These are phyloP conservation scores for Xerocomellus amylosporus DNA, from an alignment of 768 basidiomycete species.

Conservation along the genomic window DNA sequence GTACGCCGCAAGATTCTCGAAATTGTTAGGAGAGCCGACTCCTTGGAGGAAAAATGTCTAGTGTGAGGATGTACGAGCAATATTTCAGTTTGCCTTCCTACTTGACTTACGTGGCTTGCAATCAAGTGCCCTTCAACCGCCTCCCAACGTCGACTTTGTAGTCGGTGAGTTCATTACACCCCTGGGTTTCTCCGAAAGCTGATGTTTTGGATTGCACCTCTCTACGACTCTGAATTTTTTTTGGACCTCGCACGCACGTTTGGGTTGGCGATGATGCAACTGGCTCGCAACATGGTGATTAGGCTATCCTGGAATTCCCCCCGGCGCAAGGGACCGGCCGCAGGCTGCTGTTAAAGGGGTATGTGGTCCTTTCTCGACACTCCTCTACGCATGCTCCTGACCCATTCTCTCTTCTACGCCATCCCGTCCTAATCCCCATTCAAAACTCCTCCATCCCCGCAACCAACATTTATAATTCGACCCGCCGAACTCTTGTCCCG, in stretches of 20 bases:
- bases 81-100: not conserved
- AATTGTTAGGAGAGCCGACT: not conserved
- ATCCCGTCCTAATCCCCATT: not conserved
- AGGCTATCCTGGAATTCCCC: slow-evolving; percentile 89
- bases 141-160: slow-evolving; percentile 87
- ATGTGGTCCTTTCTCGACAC: slow-evolving; percentile 34
- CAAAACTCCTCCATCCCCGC: not conserved
- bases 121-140: slow-evolving; percentile 73
- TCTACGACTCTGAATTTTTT: not conserved
- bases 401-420: not conserved
- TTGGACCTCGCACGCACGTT: not conserved
- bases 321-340: slow-evolving; percentile 68
- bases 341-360: slow-evolving; percentile 87
- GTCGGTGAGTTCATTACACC: slow-evolving; percentile 49
- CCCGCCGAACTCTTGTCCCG: not conserved
- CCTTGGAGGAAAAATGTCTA: slow-evolving; percentile 35
- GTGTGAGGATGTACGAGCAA: slow-evolving; percentile 43
- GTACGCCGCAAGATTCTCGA: slow-evolving; percentile 7
- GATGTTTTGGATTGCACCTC: not conserved
- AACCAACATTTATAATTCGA: slow-evolving; percentile 1
- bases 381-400: not conserved
- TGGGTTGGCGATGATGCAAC: slow-evolving; percentile 9
- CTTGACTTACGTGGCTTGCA: slow-evolving; percentile 7
- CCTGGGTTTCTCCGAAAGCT: not conserved
- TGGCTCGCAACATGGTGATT: slow-evolving; percentile 15